These are phyloP conservation scores for Syzygium oleosum DNA, from an alignment of 345 rosid species.

Conservation along the genomic window DNA sequence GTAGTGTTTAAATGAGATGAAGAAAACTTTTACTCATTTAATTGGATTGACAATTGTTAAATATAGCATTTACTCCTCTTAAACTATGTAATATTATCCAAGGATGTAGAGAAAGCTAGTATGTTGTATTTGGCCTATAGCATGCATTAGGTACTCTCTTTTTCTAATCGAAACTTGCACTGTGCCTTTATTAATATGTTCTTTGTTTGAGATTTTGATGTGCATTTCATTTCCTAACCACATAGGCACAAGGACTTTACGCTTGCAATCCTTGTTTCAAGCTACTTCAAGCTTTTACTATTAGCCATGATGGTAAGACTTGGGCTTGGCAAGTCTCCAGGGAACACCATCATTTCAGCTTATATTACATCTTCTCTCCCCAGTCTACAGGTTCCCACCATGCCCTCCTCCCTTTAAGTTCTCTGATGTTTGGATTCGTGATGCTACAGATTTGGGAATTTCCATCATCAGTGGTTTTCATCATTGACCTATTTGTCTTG, in stretches of 20 bases:
- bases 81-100: neutral
- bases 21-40: neutral
- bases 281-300: conserved; percentile 68
- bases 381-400: neutral
- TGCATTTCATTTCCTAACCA: neutral
- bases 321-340: neutral
- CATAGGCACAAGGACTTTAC: conserved; percentile 39
- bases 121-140: neutral
- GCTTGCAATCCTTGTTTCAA: conserved; percentile 54
- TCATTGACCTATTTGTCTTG: conserved; percentile 61
- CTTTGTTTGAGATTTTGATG: neutral
- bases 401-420: neutral
- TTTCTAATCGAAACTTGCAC: neutral
- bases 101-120: neutral
- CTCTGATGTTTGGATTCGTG: neutral
- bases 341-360: neutral
- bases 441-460: conserved; percentile 72
- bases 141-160: neutral
- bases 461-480: conserved; percentile 59
- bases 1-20: neutral
- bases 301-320: conserved; percentile 56
- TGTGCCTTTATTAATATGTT: neutral
- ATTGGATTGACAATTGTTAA: neutral
- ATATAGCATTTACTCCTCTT: neutral
- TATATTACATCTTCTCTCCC: neutral